A percentile compares a stretch with the other conserved stretches of the same genome.
These are phyloP conservation scores for Elasticomyces elasticus DNA, from an alignment of 495 filamentous ascomycete species.

Conservation along the genomic window DNA sequence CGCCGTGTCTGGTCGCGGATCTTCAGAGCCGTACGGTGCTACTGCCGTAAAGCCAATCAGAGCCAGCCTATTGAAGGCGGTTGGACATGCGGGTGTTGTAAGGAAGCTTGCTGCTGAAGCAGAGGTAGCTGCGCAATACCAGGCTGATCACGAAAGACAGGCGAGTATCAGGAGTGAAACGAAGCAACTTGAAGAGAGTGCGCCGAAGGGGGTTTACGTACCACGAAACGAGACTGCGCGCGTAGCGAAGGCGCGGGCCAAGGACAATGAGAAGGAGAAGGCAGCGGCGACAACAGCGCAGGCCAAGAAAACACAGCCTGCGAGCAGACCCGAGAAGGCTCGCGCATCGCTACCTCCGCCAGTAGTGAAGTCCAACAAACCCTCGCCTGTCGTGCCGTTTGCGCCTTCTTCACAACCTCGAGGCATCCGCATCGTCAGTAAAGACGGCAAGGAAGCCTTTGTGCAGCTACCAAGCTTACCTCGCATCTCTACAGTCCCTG, in stretches of 20 bases:
- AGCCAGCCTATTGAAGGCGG: slow-evolving; percentile 1
- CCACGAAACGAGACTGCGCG: background rate
- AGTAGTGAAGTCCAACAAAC: background rate
- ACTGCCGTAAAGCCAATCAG: background rate
- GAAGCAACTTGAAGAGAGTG: slow-evolving; percentile 1
- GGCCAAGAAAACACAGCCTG: background rate
- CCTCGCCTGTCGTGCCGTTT: background rate
- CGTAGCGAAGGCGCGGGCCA: background rate
- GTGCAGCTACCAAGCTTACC: slow-evolving; percentile 2
- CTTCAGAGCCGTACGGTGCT: background rate
- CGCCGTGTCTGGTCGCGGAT: background rate
- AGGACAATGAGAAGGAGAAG: background rate
- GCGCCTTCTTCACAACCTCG: background rate
- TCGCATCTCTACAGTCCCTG: background rate
- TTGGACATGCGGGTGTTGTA: background rate
- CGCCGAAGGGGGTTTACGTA: slow-evolving; percentile 1
- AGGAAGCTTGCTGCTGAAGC: background rate
- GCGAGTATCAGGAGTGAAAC: background rate
- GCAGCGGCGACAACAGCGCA: background rate
- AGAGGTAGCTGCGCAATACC: background rate
- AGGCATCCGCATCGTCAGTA: slow-evolving; percentile 6
- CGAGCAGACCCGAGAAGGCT: background rate
- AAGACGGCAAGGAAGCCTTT: slow-evolving; percentile 12
- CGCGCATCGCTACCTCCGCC: background rate
- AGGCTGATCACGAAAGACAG: background rate